phyloP scores from a whole-genome alignment of 1,139 yeast genomes.

The Nadsonia starkeyi-henricii region DNA sequence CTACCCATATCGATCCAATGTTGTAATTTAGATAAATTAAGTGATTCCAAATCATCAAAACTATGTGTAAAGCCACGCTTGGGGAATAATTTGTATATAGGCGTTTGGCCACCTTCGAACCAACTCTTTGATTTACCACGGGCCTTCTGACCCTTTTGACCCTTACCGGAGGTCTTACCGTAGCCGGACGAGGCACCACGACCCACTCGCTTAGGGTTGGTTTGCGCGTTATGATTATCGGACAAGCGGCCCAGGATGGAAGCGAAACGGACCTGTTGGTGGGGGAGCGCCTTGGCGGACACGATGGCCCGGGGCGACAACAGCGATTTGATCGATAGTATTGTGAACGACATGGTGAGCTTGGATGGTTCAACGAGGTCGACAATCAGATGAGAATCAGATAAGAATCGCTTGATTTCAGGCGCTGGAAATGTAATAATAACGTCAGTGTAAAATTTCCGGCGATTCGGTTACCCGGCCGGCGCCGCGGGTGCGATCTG shows the following conservation, averaged over 20 bases:
- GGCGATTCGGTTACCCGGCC: no score
- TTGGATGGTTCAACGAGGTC: no score
- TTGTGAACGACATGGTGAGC: background rate
- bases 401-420: no score
- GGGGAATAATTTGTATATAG: slow-evolving; percentile 77
- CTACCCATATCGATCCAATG: slow-evolving; percentile 26
- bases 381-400: no score
- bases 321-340: background rate
- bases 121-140: slow-evolving; percentile 80
- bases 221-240: slow-evolving; percentile 21
- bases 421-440: no score
- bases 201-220: slow-evolving; percentile 60
- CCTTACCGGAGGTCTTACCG: slow-evolving; percentile 91
- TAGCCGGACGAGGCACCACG: slow-evolving; percentile 91
- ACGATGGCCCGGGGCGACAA: background rate
- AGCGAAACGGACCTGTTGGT: slow-evolving; percentile 13
- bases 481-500: no score
- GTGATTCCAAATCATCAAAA: slow-evolving; percentile 20
- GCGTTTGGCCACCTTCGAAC: slow-evolving; percentile 99
- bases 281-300: background rate
- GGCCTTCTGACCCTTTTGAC: slow-evolving; percentile 98
- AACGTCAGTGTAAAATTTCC: no score
- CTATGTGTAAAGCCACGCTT: slow-evolving; percentile 63
- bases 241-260: slow-evolving; percentile 18
- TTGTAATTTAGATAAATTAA: slow-evolving; percentile 52